Percentiles rank a stretch among this genome's conserved stretches.
Conservation (phyloP, 108 stramenopile genomes). For the Skeletonema marinoi region DNA sequence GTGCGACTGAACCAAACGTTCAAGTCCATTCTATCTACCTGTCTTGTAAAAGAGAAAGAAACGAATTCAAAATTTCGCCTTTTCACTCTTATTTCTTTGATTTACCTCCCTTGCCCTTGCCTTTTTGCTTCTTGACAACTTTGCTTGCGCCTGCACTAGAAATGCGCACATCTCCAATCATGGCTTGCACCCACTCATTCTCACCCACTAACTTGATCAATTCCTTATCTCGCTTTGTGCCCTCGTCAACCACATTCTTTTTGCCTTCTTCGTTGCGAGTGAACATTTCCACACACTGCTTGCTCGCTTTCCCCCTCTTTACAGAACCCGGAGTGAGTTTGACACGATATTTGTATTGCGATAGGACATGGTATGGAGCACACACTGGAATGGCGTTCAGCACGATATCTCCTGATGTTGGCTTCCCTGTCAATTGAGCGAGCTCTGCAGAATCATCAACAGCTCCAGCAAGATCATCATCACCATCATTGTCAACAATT, state of each 20-base stretch:
- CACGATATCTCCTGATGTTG: slow-evolving; percentile 79
- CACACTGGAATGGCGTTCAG: slow-evolving; percentile 92
- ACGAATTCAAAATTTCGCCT: not conserved
- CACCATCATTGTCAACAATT: slow-evolving; percentile 60
- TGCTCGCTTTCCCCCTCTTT: slow-evolving; percentile 88
- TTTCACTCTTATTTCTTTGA: slow-evolving; percentile 35
- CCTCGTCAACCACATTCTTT: slow-evolving; percentile 27
- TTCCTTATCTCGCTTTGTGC: slow-evolving; percentile 56
- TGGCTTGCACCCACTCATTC: slow-evolving; percentile 84
- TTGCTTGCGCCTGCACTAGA: slow-evolving; percentile 85
- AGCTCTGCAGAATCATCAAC: slow-evolving; percentile 82
- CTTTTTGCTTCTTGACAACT: slow-evolving; percentile 61
- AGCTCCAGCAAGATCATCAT: slow-evolving; percentile 52
- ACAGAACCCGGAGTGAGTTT: slow-evolving; percentile 85
- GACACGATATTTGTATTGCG: slow-evolving; percentile 86
- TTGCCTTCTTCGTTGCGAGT: slow-evolving; percentile 45
- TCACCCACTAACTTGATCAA: slow-evolving; percentile 82
- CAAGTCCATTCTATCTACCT: not conserved
- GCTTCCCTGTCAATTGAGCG: slow-evolving; percentile 83
- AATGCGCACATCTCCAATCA: slow-evolving; percentile 82
- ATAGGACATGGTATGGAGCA: slow-evolving; percentile 90
- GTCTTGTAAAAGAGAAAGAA: not conserved
- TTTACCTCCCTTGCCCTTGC: slow-evolving; percentile 41
- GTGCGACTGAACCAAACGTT: too few species aligned
- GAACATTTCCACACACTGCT: slow-evolving; percentile 84